phyloP scores from a whole-genome alignment of 2,329 filamentous ascomycete genomes.

The Fusarium miscanthi region DNA sequence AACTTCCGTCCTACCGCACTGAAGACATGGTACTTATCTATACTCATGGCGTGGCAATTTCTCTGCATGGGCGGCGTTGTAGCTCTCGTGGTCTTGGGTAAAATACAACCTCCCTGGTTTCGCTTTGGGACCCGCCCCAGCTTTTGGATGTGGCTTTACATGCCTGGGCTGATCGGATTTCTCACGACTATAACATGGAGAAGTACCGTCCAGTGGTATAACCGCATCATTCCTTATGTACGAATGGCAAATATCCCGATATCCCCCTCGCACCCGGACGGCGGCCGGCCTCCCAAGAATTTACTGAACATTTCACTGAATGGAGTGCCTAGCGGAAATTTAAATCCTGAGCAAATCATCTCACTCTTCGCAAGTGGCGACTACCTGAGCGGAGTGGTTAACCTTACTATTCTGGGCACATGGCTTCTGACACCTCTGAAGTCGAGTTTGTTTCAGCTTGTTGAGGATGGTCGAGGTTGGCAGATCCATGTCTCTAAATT shows the following conservation, averaged over 20 bases:
- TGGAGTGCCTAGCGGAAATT: too few relatives aligned
- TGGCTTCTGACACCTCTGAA: background rate
- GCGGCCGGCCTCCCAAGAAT: too few relatives aligned
- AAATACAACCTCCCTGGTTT: too few relatives aligned
- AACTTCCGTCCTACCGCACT: background rate
- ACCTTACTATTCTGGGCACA: background rate
- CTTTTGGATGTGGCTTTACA: background rate
- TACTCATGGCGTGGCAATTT: background rate
- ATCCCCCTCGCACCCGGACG: too few relatives aligned
- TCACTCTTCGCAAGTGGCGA: background rate
- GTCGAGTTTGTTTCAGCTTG: background rate
- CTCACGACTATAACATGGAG: background rate
- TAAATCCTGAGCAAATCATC: too few relatives aligned
- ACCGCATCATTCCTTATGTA: background rate
- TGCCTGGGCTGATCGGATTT: background rate
- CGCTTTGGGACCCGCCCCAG: background rate
- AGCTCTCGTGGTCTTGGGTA: too few relatives aligned
- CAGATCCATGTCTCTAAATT: background rate
- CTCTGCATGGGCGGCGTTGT: too few relatives aligned
- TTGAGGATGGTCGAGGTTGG: background rate
- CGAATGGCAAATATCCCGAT: background rate
- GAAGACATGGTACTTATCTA: background rate
- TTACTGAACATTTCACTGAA: too few relatives aligned
- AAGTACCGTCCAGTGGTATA: background rate
- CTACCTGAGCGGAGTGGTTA: background rate